A percentile compares a stretch with the other conserved stretches of the same genome.
These are phyloP conservation scores for Fraxinus velutina DNA, from an alignment of 305 asterid species.

Conservation along the genomic window DNA sequence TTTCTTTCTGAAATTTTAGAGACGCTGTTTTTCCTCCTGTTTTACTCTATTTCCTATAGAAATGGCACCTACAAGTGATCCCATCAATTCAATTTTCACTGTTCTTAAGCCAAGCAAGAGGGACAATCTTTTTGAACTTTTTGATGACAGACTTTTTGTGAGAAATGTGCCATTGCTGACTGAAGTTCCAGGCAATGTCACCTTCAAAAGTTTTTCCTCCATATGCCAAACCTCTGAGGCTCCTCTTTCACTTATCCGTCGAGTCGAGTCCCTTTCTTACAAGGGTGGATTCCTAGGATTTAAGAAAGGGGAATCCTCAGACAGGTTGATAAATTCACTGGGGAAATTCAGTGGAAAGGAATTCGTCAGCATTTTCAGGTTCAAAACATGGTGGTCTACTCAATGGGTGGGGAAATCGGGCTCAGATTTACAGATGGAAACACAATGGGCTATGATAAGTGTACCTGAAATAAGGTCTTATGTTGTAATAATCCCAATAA, in stretches of 20 bases:
- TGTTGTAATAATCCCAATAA: slow-evolving; percentile 52
- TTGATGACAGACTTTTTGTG: slow-evolving; percentile 37
- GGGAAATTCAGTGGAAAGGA: slow-evolving; percentile 55
- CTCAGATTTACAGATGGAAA: slow-evolving; percentile 74
- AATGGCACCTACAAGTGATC: slow-evolving; percentile 56
- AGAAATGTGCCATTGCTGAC: slow-evolving; percentile 44
- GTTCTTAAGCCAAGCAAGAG: slow-evolving; percentile 22
- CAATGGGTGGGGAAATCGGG: slow-evolving; percentile 78
- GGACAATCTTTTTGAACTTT: slow-evolving; percentile 35
- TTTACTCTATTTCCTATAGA: slow-evolving; percentile 3
- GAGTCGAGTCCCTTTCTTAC: slow-evolving; percentile 42
- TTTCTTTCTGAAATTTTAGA: background rate
- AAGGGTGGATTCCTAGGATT: slow-evolving; percentile 72
- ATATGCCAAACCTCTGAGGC: slow-evolving; percentile 45
- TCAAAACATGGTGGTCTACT: slow-evolving; percentile 91
- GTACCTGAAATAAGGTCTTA: slow-evolving; percentile 56
- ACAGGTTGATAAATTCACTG: slow-evolving; percentile 49
- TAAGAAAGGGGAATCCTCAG: slow-evolving; percentile 35
- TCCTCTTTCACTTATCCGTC: slow-evolving; percentile 40
- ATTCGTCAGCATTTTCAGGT: slow-evolving; percentile 76
- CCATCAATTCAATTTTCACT: slow-evolving; percentile 22
- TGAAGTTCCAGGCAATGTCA: slow-evolving; percentile 57
- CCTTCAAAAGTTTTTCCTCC: slow-evolving; percentile 46
- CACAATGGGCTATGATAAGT: slow-evolving; percentile 67
- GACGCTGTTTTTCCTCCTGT: slow-evolving; percentile 19